Conservation (phyloP, 1,139 yeast species). For the Casaregolazyma lundiana region DNA sequence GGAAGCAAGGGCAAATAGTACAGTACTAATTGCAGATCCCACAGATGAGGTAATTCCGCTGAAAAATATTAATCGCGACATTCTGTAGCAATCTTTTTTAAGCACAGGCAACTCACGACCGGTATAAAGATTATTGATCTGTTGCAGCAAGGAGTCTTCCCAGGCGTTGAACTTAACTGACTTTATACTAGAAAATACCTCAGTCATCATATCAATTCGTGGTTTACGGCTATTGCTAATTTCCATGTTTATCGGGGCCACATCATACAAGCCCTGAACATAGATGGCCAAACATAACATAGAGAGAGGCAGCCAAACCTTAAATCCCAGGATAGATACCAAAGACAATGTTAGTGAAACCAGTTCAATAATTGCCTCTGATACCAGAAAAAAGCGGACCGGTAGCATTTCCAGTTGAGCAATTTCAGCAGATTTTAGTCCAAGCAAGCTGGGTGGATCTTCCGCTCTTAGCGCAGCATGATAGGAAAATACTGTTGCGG, state of each 20-base stretch:
- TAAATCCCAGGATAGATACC: too few species aligned
- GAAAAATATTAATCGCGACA: conserved; percentile 46
- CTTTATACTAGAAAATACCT: conserved; percentile 58
- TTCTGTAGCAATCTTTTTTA: conserved; percentile 41
- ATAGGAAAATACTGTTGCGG: background rate
- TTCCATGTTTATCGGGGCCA: too few species aligned
- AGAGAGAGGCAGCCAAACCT: background rate
- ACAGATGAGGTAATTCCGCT: conserved; percentile 64
- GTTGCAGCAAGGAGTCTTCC: conserved; percentile 60
- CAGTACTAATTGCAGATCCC: conserved; percentile 62
- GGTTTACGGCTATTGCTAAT: conserved; percentile 39
- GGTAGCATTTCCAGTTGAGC: too few species aligned
- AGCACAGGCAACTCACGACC: conserved; percentile 75
- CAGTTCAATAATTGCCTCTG: too few species aligned
- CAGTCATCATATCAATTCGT: conserved; percentile 55
- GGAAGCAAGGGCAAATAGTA: conserved; percentile 39
- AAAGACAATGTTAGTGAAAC: too few species aligned
- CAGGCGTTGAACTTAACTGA: conserved; percentile 69
- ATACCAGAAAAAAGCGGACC: too few species aligned
- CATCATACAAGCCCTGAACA: background rate
- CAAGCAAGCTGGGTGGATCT: too few species aligned
- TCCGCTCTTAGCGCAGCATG: too few species aligned
- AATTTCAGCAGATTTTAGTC: too few species aligned
- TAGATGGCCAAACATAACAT: too few species aligned
- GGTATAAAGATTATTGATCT: conserved; percentile 60